phyloP scores from a whole-genome alignment of 176 grass and related monocot genomes.

The Aegilops bicornis region DNA sequence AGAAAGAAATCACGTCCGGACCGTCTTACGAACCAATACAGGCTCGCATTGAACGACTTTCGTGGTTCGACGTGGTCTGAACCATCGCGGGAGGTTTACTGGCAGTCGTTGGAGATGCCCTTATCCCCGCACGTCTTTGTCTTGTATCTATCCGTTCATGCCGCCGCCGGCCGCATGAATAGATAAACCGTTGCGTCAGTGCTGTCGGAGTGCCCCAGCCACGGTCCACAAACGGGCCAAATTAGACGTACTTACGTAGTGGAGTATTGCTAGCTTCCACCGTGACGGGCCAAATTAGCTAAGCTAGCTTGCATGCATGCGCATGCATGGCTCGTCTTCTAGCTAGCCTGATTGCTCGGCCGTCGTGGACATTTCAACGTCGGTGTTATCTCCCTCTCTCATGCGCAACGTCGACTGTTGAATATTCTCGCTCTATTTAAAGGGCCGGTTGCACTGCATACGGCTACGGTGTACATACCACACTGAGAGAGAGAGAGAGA shows the following conservation, averaged over 20 bases:
- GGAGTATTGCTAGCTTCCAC: neutral
- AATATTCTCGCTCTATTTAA: neutral
- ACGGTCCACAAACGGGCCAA: neutral
- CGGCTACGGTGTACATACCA: neutral
- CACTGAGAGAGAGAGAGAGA: no score
- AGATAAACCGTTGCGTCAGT: no score
- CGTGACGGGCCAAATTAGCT: neutral
- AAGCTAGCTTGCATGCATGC: neutral
- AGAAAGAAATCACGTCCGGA: no score
- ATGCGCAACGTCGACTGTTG: no score
- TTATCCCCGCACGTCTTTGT: neutral
- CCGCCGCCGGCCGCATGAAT: neutral
- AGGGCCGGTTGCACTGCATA: neutral
- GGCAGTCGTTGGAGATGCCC: no score
- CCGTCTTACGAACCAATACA: no score
- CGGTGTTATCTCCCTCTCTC: no score
- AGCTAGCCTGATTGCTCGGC: neutral
- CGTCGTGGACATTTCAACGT: neutral
- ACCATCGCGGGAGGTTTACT: no score
- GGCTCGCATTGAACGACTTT: no score
- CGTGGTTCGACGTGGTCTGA: no score
- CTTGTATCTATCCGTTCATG: neutral
- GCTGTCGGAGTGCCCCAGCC: no score
- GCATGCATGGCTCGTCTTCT: neutral
- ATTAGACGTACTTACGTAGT: neutral